Conservation (phyloP, 331 rosid species). For the Rosa hybrid region DNA sequence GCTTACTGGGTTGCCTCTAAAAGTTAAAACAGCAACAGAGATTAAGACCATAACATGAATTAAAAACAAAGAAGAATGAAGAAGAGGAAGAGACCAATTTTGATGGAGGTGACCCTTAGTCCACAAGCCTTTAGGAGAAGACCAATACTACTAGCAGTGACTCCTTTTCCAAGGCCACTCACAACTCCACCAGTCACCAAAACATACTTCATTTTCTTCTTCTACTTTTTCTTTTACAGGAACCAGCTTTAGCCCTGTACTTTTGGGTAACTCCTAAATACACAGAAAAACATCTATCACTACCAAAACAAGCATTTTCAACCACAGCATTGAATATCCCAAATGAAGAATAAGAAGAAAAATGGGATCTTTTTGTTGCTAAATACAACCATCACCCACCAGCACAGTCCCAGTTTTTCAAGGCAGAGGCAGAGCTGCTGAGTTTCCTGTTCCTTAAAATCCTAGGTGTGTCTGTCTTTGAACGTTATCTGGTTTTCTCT, state of each 20-base stretch:
- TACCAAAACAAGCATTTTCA: not conserved
- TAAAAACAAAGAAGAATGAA: conserved; percentile 4
- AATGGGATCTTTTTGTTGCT: conserved; percentile 5
- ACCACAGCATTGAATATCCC: not conserved
- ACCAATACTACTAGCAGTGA: conserved; percentile 96
- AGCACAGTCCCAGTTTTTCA: conserved; percentile 11
- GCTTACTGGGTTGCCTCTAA: conserved; percentile 11
- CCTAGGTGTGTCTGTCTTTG: not conserved
- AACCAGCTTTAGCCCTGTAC: not conserved
- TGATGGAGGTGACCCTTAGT: conserved; percentile 84
- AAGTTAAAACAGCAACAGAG: conserved; percentile 7
- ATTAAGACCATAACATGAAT: not conserved
- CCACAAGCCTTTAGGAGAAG: conserved; percentile 93
- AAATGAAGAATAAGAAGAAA: not conserved
- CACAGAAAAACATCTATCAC: not conserved
- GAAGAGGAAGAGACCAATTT: conserved; percentile 64
- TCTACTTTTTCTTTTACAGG: not conserved
- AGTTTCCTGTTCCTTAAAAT: not conserved
- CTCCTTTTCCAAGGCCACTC: conserved; percentile 97
- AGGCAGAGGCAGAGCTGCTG: conserved; percentile 10
- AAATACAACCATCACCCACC: conserved; percentile 8
- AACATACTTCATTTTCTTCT: conserved; percentile 70
- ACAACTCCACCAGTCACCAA: conserved; percentile 95
- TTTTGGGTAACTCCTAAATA: not conserved
- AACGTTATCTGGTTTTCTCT: conserved; percentile 20